Conservation (phyloP, 1,139 yeast species). For the Casaregolazyma suthepensis region DNA sequence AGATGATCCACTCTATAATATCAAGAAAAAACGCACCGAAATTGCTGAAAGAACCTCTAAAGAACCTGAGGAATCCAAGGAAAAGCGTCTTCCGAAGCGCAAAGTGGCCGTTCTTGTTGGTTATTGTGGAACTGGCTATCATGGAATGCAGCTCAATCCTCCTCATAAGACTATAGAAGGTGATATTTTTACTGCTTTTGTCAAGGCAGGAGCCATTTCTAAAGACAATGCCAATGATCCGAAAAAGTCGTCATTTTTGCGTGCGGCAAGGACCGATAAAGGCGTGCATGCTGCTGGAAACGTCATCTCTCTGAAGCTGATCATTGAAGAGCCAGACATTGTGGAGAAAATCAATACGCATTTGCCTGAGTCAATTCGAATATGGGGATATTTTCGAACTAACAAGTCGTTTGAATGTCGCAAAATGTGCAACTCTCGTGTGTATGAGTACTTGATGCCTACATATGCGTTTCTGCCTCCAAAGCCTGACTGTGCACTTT, state of each 20-base stretch:
- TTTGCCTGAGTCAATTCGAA: constrained; percentile 78
- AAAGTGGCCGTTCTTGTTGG: constrained; percentile 94
- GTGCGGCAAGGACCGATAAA: constrained; percentile 97
- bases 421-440: constrained; percentile 88
- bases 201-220: constrained; percentile 84
- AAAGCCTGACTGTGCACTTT: constrained; percentile 64
- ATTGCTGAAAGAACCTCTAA: constrained; percentile 1
- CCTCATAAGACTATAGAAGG: constrained; percentile 90
- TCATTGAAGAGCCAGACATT: constrained; percentile 80
- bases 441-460: constrained; percentile 90
- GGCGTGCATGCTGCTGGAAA: constrained; percentile 99
- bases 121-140: constrained; percentile 96
- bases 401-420: constrained; percentile 92
- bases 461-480: constrained; percentile 87
- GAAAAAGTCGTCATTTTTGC: constrained; percentile 83
- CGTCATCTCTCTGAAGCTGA: constrained; percentile 79
- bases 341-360: constrained; percentile 62
- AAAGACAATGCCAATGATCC: constrained; percentile 84
- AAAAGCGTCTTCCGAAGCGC: constrained; percentile 62
- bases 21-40: constrained; percentile 5
- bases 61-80: constrained; percentile 27
- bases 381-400: constrained; percentile 90
- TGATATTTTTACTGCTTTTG: constrained; percentile 78
- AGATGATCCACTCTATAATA: constrained; percentile 5
- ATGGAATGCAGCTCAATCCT: constrained; percentile 95